Conservation (phyloP, 2,329 filamentous ascomycete genomes). For the Ascosphaera apis region DNA sequence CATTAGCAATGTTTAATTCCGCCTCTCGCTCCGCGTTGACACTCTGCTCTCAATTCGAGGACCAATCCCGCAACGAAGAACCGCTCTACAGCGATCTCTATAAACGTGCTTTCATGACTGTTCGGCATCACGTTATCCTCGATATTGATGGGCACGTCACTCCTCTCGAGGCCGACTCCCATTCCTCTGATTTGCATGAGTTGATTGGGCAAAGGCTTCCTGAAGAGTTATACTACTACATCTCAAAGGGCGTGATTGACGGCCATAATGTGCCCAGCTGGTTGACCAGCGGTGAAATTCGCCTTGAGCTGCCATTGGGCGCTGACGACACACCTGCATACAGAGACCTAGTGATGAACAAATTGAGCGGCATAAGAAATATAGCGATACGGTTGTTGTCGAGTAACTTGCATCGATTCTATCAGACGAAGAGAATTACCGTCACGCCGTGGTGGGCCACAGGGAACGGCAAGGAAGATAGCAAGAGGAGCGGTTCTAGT, state of each 20-base stretch:
- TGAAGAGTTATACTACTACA: constrained; percentile 73
- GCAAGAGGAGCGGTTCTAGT: too few species aligned
- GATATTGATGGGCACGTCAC: constrained; percentile 53
- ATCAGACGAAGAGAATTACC: constrained; percentile 54
- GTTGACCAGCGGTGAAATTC: constrained; percentile 56
- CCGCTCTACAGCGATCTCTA: constrained; percentile 67
- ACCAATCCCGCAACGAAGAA: constrained; percentile 49
- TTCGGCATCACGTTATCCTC: constrained; percentile 73
- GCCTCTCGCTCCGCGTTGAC: constrained; percentile 44
- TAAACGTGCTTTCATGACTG: constrained; percentile 59
- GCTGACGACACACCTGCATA: constrained; percentile 63
- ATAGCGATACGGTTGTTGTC: constrained; percentile 58
- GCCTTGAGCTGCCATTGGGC: constrained; percentile 65
- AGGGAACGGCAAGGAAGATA: too few species aligned
- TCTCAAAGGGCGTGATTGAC: constrained; percentile 63
- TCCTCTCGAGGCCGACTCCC: constrained; percentile 47
- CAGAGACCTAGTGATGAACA: constrained; percentile 49
- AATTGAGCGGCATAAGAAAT: constrained; percentile 52
- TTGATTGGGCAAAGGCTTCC: constrained; percentile 80
- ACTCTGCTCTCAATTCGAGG: constrained; percentile 55
- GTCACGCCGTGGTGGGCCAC: constrained; percentile 76
- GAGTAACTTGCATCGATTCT: constrained; percentile 59
- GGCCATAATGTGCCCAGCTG: constrained; percentile 58
- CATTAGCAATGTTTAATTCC: constrained; percentile 50
- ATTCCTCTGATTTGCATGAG: constrained; percentile 66